Base-by-base conservation (phyloP, 2,329 filamentous ascomycete species). In the Fusarium duplospermum region DNA sequence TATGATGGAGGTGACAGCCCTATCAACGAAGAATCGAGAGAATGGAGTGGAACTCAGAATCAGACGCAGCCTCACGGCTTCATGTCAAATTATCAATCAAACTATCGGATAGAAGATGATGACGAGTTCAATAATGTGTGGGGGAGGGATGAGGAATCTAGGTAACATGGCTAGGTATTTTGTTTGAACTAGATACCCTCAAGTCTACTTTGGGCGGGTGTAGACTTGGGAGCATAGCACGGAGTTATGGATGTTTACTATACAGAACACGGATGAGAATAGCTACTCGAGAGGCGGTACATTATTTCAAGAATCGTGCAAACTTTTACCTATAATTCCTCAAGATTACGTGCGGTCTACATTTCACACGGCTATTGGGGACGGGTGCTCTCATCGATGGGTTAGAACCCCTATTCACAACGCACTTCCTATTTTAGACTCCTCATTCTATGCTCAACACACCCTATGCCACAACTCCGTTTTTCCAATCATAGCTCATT, bases 121-220 rank as follows among this genome's bases (percentile, higher is more conserved):
- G 85, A 86, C 4, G 86, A 85, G 65, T 87, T 87, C 69, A 80
- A 81, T 22, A 87, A 87, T 69, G 84, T 86, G n/a, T 87, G 86
- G 86, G 81, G 78, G 22, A 63, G 77, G 33, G 71, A 79, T 60
- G 74, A 75, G 60, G 72, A 70, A 72, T 76, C 74, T 72, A 75
- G 66, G 67, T 74, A 71, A 65, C 52, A 57, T 50, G 42, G 59
- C 59, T 64, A 31, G 24, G 47, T 52, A 60, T 50, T 71, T 74
- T 62, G 67, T 67, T 67, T 67, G 57, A 59, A 69, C 63, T 40
- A 62, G 67, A 75, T 77, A 76, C 67, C 65, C 72, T 58, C 61
- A 62, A 58, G 64, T 65, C 61, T 71, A 61, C 52, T 62, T 45
- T 22, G 38, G 36, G 57, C 59, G 20, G 50, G 56, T 69, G 52